Evolutionary conservation across 2,329 filamentous ascomycete species (phyloP), one percentile per base, ranked within the genome.

Genomic region (Hirsutella thompsonii): DNA sequence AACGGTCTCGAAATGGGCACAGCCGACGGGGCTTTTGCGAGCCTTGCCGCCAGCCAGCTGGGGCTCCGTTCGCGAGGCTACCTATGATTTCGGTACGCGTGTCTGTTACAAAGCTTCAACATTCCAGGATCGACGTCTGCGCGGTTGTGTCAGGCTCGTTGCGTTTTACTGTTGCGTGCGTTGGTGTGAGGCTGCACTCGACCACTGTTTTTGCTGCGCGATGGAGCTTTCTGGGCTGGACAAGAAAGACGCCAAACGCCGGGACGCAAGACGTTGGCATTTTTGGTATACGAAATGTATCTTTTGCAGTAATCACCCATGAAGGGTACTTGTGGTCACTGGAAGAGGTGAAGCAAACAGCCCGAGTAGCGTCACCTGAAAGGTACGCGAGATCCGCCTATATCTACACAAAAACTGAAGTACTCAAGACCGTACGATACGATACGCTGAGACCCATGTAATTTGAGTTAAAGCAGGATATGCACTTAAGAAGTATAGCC

Each of bases 401-500:
- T 32, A 6, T 5, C 30, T 32, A 8, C 30, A 13, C 30, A 32
- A 8, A 5, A 9, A 16, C 6, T 16, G 4, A 8, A n/a, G 14
- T 33, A 33, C 16, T 33, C 14, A 8, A 13, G 16, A 14, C 14
- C 14, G 8, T 5, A 16, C 5, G 13, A 14, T 13, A 34, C 4
- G n/a, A 18, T 8, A 16, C 14, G 14, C 14, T 16, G n/a, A 34
- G 13, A 8, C 5, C 9, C 9, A 5, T 16, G 16, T 6, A 18
- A 34, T 11, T 6, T n/a, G 32, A 34, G 8, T 10, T 4, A 9
- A 18, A n/a, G 13, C 19, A 38, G 18, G 44, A 53, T 55, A 57
- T 57, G 53, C 49, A 54, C 16, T 41, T 49, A 55, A 51, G 41
- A 47, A 46, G 45, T 20, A 10, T 38, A 18, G 32, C 26, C 16